Percentiles rank a stretch among this genome's conserved stretches.
These are phyloP conservation scores for Oxyria digyna DNA, from an alignment of 148 eudicot genomes.

Conservation along the genomic window DNA sequence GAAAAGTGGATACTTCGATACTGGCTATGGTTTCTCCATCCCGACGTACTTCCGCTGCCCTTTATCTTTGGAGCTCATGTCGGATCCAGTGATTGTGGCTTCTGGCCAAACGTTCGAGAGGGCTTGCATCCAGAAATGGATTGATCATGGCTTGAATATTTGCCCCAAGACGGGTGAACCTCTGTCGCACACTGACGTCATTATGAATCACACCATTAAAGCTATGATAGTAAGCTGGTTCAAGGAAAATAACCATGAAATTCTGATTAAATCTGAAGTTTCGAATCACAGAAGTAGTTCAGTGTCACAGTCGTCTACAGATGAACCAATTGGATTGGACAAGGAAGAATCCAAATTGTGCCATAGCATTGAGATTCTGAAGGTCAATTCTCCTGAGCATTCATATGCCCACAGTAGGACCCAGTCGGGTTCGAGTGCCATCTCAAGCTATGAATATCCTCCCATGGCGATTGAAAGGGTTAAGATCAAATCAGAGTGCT, in stretches of 20 bases:
- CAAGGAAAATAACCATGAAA: constrained; percentile 44
- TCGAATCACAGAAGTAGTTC: constrained; percentile 32
- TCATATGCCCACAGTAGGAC: constrained; percentile 49
- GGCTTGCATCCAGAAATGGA: constrained; percentile 70
- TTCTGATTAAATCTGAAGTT: constrained; percentile 11
- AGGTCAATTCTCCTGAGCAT: background rate
- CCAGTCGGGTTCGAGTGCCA: constrained; percentile 60
- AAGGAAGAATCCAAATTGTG: constrained; percentile 24
- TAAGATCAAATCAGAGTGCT: constrained; percentile 16
- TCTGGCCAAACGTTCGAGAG: constrained; percentile 91
- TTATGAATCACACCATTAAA: constrained; percentile 85
- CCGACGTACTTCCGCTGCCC: constrained; percentile 85
- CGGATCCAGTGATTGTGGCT: constrained; percentile 84
- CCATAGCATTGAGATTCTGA: constrained; percentile 4
- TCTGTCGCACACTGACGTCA: constrained; percentile 57
- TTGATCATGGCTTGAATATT: constrained; percentile 47
- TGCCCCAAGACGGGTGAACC: constrained; percentile 68
- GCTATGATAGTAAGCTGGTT: constrained; percentile 79
- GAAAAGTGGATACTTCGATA: constrained; percentile 35
- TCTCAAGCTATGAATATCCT: constrained; percentile 49
- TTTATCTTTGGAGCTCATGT: constrained; percentile 74
- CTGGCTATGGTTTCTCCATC: constrained; percentile 35
- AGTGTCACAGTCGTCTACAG: constrained; percentile 28
- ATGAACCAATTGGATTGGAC: background rate
- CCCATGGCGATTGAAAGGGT: constrained; percentile 34